Evolutionary conservation across 139 green algal genomes (phyloP), one percentile per base, ranked within the genome.

Genomic region (Pycnococcus provasolii): DNA sequence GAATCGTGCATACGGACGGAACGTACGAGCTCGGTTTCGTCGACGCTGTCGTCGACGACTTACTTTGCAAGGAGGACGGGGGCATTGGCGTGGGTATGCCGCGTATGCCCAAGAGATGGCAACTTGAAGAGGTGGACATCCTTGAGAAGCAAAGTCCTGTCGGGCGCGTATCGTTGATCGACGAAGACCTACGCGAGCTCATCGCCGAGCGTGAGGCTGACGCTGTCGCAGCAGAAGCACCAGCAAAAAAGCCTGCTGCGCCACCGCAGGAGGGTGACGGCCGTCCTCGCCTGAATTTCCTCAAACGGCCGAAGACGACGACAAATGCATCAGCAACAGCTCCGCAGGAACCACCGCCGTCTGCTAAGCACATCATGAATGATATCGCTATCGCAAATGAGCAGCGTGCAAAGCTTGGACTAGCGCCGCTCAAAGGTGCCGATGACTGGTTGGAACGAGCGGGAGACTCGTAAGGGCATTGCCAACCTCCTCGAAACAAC

Each of bases 81-180:
- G 59, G 94, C 62, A 95, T 95, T 69, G 85, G 93, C 75, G 89
- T 94, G 4, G 81, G 89, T 0, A 75, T 96, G 67, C 89, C 89
- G 0, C 80, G 87, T 45, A 75, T 96, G 15, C 60, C 60, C 54
- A 61, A 61, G 54, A 8, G 54, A 5, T 61, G 7, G 7, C 6
- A n/a, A 26, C 54, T 61, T 6, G 54, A 61, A 26, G 54, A 15
- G 11, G 11, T 5, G 7, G 54, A 26, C 9, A 61, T 61, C 9
- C 54, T 61, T 26, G 11, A 61, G 7, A 7, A 42, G 63, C 77
- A 81, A 47, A 79, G 88, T 44, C 66, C 86, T 1, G 88, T 77
- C 39, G 79, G 84, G 47, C 67, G 95, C 71, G 83, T 90, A 6
- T 85, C 87, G 40, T 86, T 92, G 60, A 90, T 94, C 63, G 82